Percentiles rank a stretch among this genome's conserved stretches.
These are phyloP conservation scores for Ogataea hybrid DNA, from an alignment of 1,139 yeast species.

Conservation along the genomic window DNA sequence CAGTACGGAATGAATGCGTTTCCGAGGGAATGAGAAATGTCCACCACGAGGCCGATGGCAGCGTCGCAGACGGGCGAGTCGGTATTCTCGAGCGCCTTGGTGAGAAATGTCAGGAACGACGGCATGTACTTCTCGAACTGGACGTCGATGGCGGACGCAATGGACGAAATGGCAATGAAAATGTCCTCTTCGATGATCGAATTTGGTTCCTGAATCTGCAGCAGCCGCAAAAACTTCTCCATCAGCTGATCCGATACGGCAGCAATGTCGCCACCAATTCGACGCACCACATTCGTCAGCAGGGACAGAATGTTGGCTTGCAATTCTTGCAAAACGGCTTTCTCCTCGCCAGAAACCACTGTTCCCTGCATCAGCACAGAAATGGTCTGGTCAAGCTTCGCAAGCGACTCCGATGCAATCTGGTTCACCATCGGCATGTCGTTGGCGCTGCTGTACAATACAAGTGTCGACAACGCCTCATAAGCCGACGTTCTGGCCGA, in stretches of 20 bases:
- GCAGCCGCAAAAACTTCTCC: slow-evolving; percentile 73
- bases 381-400: slow-evolving; percentile 68
- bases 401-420: slow-evolving; percentile 75
- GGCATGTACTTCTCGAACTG: slow-evolving; percentile 75
- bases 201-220: slow-evolving; percentile 57
- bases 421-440: slow-evolving; percentile 67
- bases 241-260: slow-evolving; percentile 80
- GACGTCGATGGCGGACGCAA: slow-evolving; percentile 75
- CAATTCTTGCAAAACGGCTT: slow-evolving; percentile 78
- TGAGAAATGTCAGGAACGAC: slow-evolving; percentile 77
- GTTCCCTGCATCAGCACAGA: slow-evolving; percentile 45
- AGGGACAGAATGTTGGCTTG: slow-evolving; percentile 86
- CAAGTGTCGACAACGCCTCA: slow-evolving; percentile 85
- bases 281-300: slow-evolving; percentile 82
- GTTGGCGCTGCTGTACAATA: slow-evolving; percentile 69
- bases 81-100: slow-evolving; percentile 73
- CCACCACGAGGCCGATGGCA: slow-evolving; percentile 96
- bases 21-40: slow-evolving; percentile 89
- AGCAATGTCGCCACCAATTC: slow-evolving; percentile 65
- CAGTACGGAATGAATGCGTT: slow-evolving; percentile 69
- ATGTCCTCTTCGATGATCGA: slow-evolving; percentile 92
- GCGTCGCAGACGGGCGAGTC: slow-evolving; percentile 83
- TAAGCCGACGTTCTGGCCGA: slow-evolving; percentile 94
- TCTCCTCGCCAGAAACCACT: slow-evolving; percentile 56
- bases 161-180: slow-evolving; percentile 85